These are phyloP conservation scores for Persicaria tinctoria DNA, from an alignment of 148 eudicot species.

Conservation along the genomic window DNA sequence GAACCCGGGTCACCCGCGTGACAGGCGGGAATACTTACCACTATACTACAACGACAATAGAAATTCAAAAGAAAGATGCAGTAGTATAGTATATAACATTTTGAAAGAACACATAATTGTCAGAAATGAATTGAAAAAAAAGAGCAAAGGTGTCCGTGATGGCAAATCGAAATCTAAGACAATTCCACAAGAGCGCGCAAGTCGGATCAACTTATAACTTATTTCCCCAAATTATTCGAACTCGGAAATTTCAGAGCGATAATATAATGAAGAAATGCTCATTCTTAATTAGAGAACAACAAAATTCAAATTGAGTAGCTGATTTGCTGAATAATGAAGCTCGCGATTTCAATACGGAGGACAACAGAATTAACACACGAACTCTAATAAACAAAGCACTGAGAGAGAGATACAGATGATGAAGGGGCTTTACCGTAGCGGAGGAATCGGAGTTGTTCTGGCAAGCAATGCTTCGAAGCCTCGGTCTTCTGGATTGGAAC, in stretches of 20 bases:
- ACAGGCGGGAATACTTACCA: slow-evolving; percentile 22
- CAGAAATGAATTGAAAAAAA: neutral
- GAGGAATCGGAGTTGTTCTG: slow-evolving; percentile 18
- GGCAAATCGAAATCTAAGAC: neutral
- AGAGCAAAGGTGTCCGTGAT: neutral
- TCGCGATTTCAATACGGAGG: neutral
- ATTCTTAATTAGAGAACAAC: too few relatives aligned
- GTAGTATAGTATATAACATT: slow-evolving; percentile 11
- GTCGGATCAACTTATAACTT: neutral
- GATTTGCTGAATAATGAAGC: slow-evolving; percentile 1
- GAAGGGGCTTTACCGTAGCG: slow-evolving; percentile 19
- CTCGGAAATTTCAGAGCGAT: neutral
- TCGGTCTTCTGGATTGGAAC: slow-evolving; percentile 16
- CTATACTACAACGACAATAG: slow-evolving; percentile 16
- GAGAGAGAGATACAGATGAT: neutral
- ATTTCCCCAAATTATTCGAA: neutral
- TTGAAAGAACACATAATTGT: slow-evolving; percentile 6
- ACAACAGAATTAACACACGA: neutral
- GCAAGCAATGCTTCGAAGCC: slow-evolving; percentile 23
- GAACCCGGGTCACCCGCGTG: slow-evolving; percentile 99
- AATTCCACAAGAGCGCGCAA: neutral
- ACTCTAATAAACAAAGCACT: neutral
- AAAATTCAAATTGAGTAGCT: neutral
- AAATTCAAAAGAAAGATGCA: slow-evolving; percentile 42
- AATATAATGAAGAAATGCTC: neutral